These are phyloP conservation scores for Globisporangium abappressorium DNA, from an alignment of 352 stramenopile genomes.

Conservation along the genomic window DNA sequence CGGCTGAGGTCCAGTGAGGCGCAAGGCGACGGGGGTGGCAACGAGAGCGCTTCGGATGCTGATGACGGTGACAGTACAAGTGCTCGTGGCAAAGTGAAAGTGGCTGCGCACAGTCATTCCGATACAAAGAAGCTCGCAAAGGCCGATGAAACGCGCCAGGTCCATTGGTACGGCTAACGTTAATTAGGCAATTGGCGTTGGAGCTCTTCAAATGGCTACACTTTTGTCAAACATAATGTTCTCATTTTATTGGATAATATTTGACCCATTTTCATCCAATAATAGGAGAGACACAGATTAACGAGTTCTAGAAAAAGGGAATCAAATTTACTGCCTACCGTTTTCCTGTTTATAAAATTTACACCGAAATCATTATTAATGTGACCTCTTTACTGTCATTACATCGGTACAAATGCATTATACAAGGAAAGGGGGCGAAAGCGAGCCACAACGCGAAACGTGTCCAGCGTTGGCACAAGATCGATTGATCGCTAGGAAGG, in stretches of 20 bases:
- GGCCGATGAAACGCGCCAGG: slow-evolving; percentile 5
- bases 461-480: slow-evolving; percentile 4
- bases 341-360: neutral
- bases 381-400: neutral
- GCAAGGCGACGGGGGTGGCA: neutral
- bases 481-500: slow-evolving; percentile 9
- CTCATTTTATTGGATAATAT: neutral
- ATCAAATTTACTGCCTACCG: too few relatives aligned
- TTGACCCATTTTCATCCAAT: neutral
- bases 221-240: neutral
- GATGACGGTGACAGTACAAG: neutral
- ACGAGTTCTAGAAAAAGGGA: neutral
- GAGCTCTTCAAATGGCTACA: neutral
- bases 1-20: neutral
- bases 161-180: slow-evolving; percentile 11
- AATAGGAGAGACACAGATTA: neutral
- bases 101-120: neutral
- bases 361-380: neutral
- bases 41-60: neutral
- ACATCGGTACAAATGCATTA: neutral
- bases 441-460: slow-evolving; percentile 4
- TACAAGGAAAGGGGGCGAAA: neutral
- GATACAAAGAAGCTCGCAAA: slow-evolving; percentile 6
- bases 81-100: neutral
- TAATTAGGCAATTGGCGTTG: too few relatives aligned